Base-by-base conservation (phyloP, 1,139 yeast species). In the Blastobotrys persicus region DNA sequence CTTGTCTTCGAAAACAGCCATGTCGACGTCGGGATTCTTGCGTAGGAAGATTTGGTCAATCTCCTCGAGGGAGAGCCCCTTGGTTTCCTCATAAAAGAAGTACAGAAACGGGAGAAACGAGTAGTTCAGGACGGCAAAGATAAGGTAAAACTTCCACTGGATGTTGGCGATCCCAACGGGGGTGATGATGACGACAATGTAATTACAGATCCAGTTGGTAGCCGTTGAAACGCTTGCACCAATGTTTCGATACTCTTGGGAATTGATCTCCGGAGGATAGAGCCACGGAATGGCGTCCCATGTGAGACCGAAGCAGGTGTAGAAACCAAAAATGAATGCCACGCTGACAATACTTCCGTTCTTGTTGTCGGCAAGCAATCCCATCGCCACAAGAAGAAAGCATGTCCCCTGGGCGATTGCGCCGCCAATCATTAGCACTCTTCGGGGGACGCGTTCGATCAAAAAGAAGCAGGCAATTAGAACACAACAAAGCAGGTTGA, bases 151-250 rank as follows among this genome's bases (percentile, higher is more conserved):
- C 49, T 67, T 72, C 77, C 78, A 76, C 39, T 72, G 65, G 48
- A 74, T 68, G 56, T 66, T 68, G 48, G 66, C 60, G 58, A 76
- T 74, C 17, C 78, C 74, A 46, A 70, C 59, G 38, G 78, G 78
- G 23, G 77, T 74, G 56, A 74, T 72, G 70, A 71, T 69, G 41
- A 77, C 88, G 69, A 83, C 81, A 18, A 78, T 79, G 68, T 83
- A 84, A 69, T 84, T 84, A 61, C 80, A 83, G 50, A 83, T 65
- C 91, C 91, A 85, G 68, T 84, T 85, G 42, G 87, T 76, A 12
- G 88, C 84, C 18, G 85, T 80, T 43, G 86, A 79, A 48, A 84
- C 64, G 14, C 89, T 81, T 55, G 83, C 82, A 5, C 88, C 84
- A 67, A 80, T 83, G 61, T 83, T 87, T 69, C 92, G 76, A 46